Evolutionary conservation across 2,329 filamentous ascomycete species (phyloP).

Genomic region (Aspergillus sp.): DNA sequence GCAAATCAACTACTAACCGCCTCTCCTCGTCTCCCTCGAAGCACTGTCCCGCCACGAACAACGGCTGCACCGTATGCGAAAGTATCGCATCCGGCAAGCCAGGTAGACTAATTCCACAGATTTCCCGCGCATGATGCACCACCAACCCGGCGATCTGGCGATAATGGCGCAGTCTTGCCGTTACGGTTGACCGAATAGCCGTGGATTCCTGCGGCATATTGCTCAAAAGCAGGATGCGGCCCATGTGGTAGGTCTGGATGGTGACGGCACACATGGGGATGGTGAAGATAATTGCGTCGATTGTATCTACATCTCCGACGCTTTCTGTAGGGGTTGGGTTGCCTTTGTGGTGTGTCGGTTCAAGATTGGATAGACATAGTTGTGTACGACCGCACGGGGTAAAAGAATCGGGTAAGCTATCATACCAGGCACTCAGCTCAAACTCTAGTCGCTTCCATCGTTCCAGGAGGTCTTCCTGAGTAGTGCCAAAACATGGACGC

Average conservation of each 20-base stretch:
- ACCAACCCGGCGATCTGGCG: constrained; percentile 52
- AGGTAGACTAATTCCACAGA: constrained; percentile 56
- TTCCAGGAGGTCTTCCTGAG: constrained; percentile 18
- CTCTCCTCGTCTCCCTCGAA: constrained; percentile 48
- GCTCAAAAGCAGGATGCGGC: constrained; percentile 58
- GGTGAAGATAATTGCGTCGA: neutral
- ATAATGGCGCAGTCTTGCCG: constrained; percentile 54
- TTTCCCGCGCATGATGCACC: constrained; percentile 55
- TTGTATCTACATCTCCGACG: too few relatives aligned
- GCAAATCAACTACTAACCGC: neutral
- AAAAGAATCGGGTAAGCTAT: constrained; percentile 56
- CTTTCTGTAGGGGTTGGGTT: neutral
- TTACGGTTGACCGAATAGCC: constrained; percentile 49
- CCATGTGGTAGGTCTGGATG: constrained; percentile 64
- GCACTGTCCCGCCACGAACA: constrained; percentile 25
- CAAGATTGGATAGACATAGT: constrained; percentile 10
- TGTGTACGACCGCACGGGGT: constrained; percentile 50
- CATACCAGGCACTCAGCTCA: constrained; percentile 57
- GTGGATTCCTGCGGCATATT: constrained; percentile 59
- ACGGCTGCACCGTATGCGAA: constrained; percentile 26
- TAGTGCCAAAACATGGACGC: constrained; percentile 14
- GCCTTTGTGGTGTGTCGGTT: neutral
- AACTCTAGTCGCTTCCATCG: constrained; percentile 54
- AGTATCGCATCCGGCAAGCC: constrained; percentile 55
- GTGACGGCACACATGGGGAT: constrained; percentile 61